These are phyloP conservation scores for Solanum okadae DNA, from an alignment of 257 asterid genomes.

Conservation along the genomic window DNA sequence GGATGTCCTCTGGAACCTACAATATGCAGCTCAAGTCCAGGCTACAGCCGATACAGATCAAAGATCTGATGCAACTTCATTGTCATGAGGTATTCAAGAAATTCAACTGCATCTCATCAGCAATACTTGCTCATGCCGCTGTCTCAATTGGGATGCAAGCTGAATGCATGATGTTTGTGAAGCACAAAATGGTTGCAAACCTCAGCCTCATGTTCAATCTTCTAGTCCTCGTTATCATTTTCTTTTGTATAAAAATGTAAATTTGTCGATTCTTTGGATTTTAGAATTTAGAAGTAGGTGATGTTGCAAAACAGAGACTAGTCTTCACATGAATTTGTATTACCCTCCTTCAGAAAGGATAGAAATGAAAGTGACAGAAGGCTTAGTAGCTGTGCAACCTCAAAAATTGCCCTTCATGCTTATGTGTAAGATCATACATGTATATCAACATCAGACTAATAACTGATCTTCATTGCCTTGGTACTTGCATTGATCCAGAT, in stretches of 20 bases:
- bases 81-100: neutral
- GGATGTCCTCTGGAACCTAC: conserved; percentile 66
- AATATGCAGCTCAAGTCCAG: conserved; percentile 66
- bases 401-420: neutral
- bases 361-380: neutral
- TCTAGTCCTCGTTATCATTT: neutral
- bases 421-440: neutral
- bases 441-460: neutral
- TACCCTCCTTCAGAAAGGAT: neutral
- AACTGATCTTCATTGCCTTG: neutral
- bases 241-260: neutral
- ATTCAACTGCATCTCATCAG: neutral
- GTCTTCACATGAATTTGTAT: neutral
- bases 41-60: conserved; percentile 29
- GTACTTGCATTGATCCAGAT: neutral
- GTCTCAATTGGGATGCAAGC: neutral
- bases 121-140: neutral
- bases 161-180: neutral
- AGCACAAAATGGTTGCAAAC: neutral
- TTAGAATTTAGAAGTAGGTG: neutral
- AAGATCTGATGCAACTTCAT: conserved; percentile 8
- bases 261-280: neutral
- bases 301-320: neutral
- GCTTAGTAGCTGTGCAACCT: neutral
- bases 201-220: neutral